A percentile compares a stretch with the other conserved stretches of the same genome.
phyloP scores from a whole-genome alignment of 164 flowering plant genomes.

The Pachysandra terminalis region DNA sequence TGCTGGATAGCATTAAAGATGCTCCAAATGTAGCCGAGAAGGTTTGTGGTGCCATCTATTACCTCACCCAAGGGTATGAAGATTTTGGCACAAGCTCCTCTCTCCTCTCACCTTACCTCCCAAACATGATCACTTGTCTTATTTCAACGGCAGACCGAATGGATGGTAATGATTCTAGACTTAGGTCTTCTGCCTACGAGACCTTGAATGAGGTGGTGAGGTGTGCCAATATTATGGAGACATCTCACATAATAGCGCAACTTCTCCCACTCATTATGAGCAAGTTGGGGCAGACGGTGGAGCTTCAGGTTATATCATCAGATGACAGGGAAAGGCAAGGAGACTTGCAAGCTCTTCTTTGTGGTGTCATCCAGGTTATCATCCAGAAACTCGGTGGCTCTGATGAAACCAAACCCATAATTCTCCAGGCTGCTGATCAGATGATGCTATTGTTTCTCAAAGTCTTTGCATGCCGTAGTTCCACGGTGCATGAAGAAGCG shows the following conservation, averaged over 20 bases:
- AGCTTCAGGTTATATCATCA: constrained; percentile 54
- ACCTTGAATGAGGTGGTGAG: constrained; percentile 76
- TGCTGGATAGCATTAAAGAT: constrained; percentile 66
- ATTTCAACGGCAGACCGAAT: constrained; percentile 53
- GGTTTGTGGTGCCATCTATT: constrained; percentile 85
- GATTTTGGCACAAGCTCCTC: constrained; percentile 49
- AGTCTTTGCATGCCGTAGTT: constrained; percentile 74
- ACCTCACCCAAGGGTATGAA: constrained; percentile 75
- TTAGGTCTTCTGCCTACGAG: constrained; percentile 77
- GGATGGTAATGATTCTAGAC: constrained; percentile 60
- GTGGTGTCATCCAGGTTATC: constrained; percentile 76
- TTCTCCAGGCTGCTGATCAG: constrained; percentile 65
- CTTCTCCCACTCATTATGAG: constrained; percentile 65
- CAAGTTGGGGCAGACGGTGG: constrained; percentile 58
- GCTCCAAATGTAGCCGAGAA: constrained; percentile 74
- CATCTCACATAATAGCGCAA: constrained; percentile 48
- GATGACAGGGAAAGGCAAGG: constrained; percentile 83
- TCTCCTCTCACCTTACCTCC: constrained; percentile 50
- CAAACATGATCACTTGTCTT: constrained; percentile 45
- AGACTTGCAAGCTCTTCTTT: constrained; percentile 72
- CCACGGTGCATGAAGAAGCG: constrained; percentile 89
- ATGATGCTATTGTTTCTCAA: constrained; percentile 67
- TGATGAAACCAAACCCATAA: constrained; percentile 48
- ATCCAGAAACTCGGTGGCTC: constrained; percentile 68
- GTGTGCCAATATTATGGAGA: constrained; percentile 53